A percentile compares a stretch with the other conserved stretches of the same genome.
phyloP scores from a whole-genome alignment of 1,284 basidiomycete genomes.

The Vanrija pseudolonga region DNA sequence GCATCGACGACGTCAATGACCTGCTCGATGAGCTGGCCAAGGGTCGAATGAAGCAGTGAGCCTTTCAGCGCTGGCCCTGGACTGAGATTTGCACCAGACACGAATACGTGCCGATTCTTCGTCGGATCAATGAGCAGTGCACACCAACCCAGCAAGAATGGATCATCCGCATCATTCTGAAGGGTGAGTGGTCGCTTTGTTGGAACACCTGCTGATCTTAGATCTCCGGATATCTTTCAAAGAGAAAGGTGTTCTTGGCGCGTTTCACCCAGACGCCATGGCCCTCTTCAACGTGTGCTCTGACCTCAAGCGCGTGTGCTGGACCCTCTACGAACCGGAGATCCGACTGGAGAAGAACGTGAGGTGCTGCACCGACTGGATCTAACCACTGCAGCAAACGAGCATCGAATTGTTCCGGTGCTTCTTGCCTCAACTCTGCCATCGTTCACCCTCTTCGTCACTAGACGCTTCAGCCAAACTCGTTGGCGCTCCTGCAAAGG shows the following conservation, averaged over 20 bases:
- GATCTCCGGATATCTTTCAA: constrained; percentile 51
- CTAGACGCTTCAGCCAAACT: constrained; percentile 77
- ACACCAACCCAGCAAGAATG: constrained; percentile 83
- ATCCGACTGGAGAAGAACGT: constrained; percentile 53
- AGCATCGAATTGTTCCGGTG: constrained; percentile 71
- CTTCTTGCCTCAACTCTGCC: constrained; percentile 90
- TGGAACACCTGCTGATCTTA: constrained; percentile 10
- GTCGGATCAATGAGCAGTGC: constrained; percentile 68
- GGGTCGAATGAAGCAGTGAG: constrained; percentile 32
- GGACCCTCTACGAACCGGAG: constrained; percentile 50
- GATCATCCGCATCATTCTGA: constrained; percentile 88
- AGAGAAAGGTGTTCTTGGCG: constrained; percentile 78
- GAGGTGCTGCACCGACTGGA: constrained; percentile 25
- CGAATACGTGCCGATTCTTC: constrained; percentile 67
- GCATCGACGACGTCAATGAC: constrained; percentile 74
- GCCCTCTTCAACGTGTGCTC: constrained; percentile 91
- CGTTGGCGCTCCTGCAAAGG: constrained; percentile 61
- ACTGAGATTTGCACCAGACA: constrained; percentile 54
- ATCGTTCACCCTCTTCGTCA: constrained; percentile 65
- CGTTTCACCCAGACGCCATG: constrained; percentile 86
- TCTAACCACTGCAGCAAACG: constrained; percentile 61
- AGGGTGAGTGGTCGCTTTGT: constrained; percentile 54
- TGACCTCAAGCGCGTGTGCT: constrained; percentile 85
- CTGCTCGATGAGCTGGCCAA: constrained; percentile 65
- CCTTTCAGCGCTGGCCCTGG: not conserved